These are phyloP conservation scores for Metschnikowia arizonensis DNA, from an alignment of 805 yeast genomes.

Conservation along the genomic window DNA sequence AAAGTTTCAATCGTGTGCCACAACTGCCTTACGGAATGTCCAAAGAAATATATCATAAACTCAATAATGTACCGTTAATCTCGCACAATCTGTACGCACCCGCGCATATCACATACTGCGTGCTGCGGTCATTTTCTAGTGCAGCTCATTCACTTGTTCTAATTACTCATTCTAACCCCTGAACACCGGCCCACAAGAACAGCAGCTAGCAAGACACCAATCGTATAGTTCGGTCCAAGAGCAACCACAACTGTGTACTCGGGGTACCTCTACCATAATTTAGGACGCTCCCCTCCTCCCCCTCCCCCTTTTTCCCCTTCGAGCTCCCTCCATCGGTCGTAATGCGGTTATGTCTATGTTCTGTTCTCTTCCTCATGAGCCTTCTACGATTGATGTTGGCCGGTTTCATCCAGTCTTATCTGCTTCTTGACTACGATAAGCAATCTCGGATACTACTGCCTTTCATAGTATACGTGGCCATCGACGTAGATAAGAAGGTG, in stretches of 20 bases:
- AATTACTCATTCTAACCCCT: not conserved
- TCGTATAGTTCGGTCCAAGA: not conserved
- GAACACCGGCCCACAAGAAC: not conserved
- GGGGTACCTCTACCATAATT: not conserved
- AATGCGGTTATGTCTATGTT: not conserved
- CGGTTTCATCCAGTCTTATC: constrained; percentile 24
- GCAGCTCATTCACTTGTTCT: not conserved
- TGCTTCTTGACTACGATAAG: constrained; percentile 12
- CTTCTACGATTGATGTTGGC: constrained; percentile 12
- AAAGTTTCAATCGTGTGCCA: too few species aligned
- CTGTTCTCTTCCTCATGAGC: constrained; percentile 10
- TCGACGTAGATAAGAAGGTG: constrained; percentile 27
- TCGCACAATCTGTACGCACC: too few species aligned
- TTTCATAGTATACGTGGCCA: constrained; percentile 32
- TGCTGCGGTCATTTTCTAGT: constrained; percentile 4
- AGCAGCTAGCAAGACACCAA: not conserved
- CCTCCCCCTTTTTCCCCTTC: too few species aligned
- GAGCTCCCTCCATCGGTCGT: not conserved
- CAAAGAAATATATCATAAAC: too few species aligned
- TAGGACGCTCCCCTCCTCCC: too few species aligned
- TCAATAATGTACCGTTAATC: too few species aligned
- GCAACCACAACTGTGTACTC: not conserved
- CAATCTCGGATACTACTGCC: constrained; percentile 12
- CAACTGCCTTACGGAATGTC: too few species aligned
- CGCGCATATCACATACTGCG: not conserved